Conservation (phyloP, 441 rosid species). For the Erysimum cheiri region DNA sequence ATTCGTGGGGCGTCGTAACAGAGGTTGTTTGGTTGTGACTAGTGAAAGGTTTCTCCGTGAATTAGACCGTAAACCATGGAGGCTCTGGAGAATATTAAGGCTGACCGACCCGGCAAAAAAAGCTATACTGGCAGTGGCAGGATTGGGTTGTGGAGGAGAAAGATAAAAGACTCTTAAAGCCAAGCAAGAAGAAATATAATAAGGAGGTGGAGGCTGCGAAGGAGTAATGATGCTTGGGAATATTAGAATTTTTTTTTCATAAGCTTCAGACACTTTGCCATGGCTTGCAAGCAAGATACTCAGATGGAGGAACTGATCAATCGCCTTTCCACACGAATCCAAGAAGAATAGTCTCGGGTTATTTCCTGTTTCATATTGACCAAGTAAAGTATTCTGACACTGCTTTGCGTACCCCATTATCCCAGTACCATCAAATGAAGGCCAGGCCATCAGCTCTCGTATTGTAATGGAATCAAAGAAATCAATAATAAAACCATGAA, state of each 20-base stretch:
- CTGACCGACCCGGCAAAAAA: too few relatives aligned
- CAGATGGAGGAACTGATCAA: slow-evolving; percentile 5
- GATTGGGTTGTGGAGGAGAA: not conserved
- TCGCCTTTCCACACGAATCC: not conserved
- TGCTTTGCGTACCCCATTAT: not conserved
- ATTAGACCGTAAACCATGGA: too few relatives aligned
- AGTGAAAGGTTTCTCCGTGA: not conserved
- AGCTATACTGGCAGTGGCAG: not conserved
- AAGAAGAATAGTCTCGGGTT: not conserved
- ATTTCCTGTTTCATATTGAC: not conserved
- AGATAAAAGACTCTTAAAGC: not conserved
- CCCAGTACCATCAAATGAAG: not conserved
- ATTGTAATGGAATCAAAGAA: not conserved
- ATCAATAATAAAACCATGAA: not conserved
- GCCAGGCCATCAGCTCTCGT: not conserved
- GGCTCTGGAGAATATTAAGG: not conserved
- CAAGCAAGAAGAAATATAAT: not conserved
- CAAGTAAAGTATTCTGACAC: not conserved
- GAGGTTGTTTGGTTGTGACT: not conserved
- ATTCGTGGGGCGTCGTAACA: too few relatives aligned
- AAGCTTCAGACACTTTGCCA: not conserved
- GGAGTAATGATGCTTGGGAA: not conserved
- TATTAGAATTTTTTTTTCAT: not conserved
- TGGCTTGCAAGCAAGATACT: not conserved
- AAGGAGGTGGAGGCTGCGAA: not conserved